Base-by-base conservation (phyloP, 768 basidiomycete genomes). In the Mycena chlorophos region DNA sequence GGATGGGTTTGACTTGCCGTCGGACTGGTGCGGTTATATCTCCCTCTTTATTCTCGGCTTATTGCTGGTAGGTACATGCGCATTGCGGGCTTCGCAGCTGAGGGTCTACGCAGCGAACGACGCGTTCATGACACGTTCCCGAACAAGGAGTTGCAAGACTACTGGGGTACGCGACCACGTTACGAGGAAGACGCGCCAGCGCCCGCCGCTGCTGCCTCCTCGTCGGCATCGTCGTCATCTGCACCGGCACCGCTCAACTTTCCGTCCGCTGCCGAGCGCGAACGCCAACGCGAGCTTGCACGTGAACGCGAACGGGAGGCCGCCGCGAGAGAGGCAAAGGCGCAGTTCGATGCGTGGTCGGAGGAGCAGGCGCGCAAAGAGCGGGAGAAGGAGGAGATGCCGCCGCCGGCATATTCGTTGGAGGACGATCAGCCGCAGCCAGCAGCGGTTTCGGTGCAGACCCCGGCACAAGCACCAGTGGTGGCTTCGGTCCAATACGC, bases 1-100 rank as follows among this genome's bases (percentile, higher is more conserved):
- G 57, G 91, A 92, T 62, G 90, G 89, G 3, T 79, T 84, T 61
- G 86, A 88, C 58, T 67, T 91, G 17, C 89, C 90, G 1, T 73
- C 86, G 25, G 91, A 94, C 71, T 94, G 91, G 91, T 88, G 64
- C 63, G 78, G 75, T 56, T 34, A 23, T 8, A 26, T 54, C 19
- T 14, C 26, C 27, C 10, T n/a, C 17, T 27, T 39, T 23, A 5
- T 34, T 43, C n/a, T 26, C 53, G 27, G 28, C 42, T 28, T 27
- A 0, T n/a, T 23, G 10, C n/a, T 20, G 50, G 45, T 61, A 86
- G 84, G 85, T 89, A 88, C 66, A 89, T 89, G 87, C 82, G 89
- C 20, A 83, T 91, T 49, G 82, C 79, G 63, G 88, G 89, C 16
- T 82, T 88, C 61, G 86, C 85, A 2, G 86, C 79, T 0, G 87